Evolutionary conservation across 257 asterid species (phyloP), one percentile per base, ranked within the genome.

Genomic region (Fraxinus americana): DNA sequence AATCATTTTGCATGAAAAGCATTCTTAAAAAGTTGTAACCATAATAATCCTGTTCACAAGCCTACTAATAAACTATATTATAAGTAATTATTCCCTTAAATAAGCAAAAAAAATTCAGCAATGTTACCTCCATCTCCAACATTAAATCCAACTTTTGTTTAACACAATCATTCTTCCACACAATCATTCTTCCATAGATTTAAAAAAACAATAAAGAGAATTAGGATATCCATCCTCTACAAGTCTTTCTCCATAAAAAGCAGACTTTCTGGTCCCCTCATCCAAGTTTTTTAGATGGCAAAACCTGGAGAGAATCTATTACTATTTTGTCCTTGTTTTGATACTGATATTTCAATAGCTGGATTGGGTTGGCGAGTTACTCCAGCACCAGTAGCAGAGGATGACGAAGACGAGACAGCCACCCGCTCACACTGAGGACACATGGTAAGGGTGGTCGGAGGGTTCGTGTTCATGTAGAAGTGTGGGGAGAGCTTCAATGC

Each of bases 371-470:
- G 86, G 68, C 77, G 88, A 45, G 75, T 21, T 10, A 41, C 11
- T 41, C 16, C 48, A 41, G 14, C 48, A 43, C 17, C 52, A 43
- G 52, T 12, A 81, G 88, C 77, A 0, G 89, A 73, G 0, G 93
- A 70, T 1, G 89, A 79, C 1, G 90, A 78, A 4, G 87, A 75
- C 0, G 97, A 80, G 21, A 83, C 90, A 1, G 90, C 87, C 13
- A 93, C 97, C 2, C 96, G 97, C 85, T 96, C 96, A 76, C 99
- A 96, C 39, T 92, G 97, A 1, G 98, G 98, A 82, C 99, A 96
- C 98, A 94, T 93, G 69, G 96, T 92, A 38, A 94, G 97, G 75
- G 99, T 94, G 73, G 98, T 91, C 3, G 99, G 97, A 23, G 99
- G 98, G 83, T 85, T 93, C 96, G 91, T 87, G 76, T 94, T 92